phyloP scores from a whole-genome alignment of 176 grass and related monocot species.

The Hyparrhenia diplandra region DNA sequence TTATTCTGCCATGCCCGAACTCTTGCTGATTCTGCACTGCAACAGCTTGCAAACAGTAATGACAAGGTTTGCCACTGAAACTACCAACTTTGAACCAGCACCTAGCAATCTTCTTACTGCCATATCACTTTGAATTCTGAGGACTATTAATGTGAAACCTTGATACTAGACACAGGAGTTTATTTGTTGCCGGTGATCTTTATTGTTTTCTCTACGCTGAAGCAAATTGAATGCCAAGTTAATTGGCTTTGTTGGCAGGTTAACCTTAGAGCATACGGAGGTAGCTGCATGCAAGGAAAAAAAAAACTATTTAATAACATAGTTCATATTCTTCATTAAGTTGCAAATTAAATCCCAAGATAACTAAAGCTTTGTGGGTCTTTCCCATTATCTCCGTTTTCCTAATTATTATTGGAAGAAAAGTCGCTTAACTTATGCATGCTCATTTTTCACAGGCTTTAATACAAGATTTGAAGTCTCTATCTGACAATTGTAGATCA shows the following conservation, averaged over 20 bases:
- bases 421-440: conserved; percentile 7
- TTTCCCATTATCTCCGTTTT: conserved; percentile 9
- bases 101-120: background rate
- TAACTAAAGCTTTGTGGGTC: background rate
- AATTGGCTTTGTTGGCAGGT: background rate
- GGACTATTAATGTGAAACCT: background rate
- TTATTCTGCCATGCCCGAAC: conserved; percentile 74
- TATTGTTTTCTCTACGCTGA: background rate
- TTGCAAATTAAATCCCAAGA: background rate
- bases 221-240: background rate
- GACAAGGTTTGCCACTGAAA: conserved; percentile 52
- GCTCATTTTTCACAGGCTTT: conserved; percentile 56
- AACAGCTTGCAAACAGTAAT: conserved; percentile 56
- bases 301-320: background rate
- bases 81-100: background rate
- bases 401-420: background rate
- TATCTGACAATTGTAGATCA: conserved; percentile 82
- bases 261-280: conserved; percentile 8
- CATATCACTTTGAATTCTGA: background rate
- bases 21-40: conserved; percentile 52
- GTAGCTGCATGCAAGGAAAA: background rate
- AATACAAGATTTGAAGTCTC: conserved; percentile 64
- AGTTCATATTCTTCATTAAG: background rate
- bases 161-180: background rate
- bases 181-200: background rate